Percentiles rank a stretch among this genome's conserved stretches.
These are phyloP conservation scores for Phytopythium chamaehyphon DNA, from an alignment of 352 stramenopile species.

Conservation along the genomic window DNA sequence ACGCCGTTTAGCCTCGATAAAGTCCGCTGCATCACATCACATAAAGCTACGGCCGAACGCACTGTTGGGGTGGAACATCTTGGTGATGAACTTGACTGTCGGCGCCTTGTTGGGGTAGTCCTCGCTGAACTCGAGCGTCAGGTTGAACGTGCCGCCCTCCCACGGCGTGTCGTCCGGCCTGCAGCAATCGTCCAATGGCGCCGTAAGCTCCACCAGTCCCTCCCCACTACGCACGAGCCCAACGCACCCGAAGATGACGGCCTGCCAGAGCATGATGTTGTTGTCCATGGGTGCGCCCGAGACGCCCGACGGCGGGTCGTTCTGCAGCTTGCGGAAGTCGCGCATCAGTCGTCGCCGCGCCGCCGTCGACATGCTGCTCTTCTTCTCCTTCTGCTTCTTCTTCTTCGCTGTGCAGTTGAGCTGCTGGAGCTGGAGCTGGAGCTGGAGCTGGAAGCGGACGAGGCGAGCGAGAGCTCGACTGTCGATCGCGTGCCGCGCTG, in stretches of 20 bases:
- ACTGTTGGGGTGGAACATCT: conserved; percentile 99
- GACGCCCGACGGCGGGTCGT: conserved; percentile 96
- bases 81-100: conserved; percentile 97
- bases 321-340: conserved; percentile 98
- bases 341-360: conserved; percentile 94
- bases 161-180: conserved; percentile 98
- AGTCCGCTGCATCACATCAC: too few relatives aligned
- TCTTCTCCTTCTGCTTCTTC: neutral
- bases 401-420: neutral
- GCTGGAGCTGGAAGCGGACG: too few relatives aligned
- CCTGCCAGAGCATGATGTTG: conserved; percentile 98
- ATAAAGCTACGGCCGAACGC: conserved; percentile 10
- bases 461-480: neutral
- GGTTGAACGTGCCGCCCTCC: conserved; percentile 98
- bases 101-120: conserved; percentile 99
- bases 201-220: conserved; percentile 16
- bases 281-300: conserved; percentile 97
- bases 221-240: neutral
- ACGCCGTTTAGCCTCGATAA: too few relatives aligned
- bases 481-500: neutral
- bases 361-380: conserved; percentile 88
- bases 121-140: conserved; percentile 98
- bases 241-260: conserved; percentile 89
- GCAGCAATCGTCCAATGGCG: conserved; percentile 41
- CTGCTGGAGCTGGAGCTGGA: neutral